A percentile compares a stretch with the other conserved stretches of the same genome.
Evolutionary conservation across 176 grass and related monocot genomes (phyloP).

Genomic region (Oryza coarctata): DNA sequence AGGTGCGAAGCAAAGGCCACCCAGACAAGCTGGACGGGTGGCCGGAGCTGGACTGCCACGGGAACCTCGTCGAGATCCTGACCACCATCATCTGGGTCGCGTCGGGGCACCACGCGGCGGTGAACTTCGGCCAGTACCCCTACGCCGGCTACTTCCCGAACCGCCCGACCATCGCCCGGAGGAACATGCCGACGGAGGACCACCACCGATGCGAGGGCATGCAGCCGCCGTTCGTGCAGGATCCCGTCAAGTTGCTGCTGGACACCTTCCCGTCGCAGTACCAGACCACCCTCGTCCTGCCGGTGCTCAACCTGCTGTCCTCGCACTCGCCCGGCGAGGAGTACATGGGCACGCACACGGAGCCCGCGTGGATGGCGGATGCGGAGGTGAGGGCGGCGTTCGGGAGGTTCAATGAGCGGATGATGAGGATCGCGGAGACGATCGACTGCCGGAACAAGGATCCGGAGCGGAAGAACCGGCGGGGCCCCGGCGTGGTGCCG

Average conservation of each 20-base stretch:
- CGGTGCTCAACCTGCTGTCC: conserved; percentile 46
- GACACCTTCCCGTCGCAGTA: conserved; percentile 47
- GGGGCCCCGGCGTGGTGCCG: conserved; percentile 49
- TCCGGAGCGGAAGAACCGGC: conserved; percentile 32
- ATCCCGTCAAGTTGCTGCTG: conserved; percentile 37
- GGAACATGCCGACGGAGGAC: conserved; percentile 52
- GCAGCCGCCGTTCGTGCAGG: conserved; percentile 11
- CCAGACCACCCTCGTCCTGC: conserved; percentile 36
- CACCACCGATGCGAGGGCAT: not conserved
- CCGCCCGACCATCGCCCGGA: conserved; percentile 50
- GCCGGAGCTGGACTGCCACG: conserved; percentile 45
- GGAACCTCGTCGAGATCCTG: conserved; percentile 41
- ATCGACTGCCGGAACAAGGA: conserved; percentile 45
- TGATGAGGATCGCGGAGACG: conserved; percentile 42
- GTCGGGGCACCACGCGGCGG: conserved; percentile 64
- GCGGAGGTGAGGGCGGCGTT: conserved; percentile 18
- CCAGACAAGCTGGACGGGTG: conserved; percentile 66
- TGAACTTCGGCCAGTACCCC: conserved; percentile 79
- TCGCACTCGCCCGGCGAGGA: conserved; percentile 61
- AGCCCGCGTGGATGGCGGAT: conserved; percentile 42
- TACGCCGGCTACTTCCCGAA: conserved; percentile 74
- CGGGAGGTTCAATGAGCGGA: conserved; percentile 40
- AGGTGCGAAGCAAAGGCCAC: conserved; percentile 66
- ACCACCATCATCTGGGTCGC: conserved; percentile 64
- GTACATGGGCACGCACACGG: conserved; percentile 46